Evolutionary conservation across 805 yeast genomes (phyloP).

Genomic region (Nakazawaea wyomingensis): DNA sequence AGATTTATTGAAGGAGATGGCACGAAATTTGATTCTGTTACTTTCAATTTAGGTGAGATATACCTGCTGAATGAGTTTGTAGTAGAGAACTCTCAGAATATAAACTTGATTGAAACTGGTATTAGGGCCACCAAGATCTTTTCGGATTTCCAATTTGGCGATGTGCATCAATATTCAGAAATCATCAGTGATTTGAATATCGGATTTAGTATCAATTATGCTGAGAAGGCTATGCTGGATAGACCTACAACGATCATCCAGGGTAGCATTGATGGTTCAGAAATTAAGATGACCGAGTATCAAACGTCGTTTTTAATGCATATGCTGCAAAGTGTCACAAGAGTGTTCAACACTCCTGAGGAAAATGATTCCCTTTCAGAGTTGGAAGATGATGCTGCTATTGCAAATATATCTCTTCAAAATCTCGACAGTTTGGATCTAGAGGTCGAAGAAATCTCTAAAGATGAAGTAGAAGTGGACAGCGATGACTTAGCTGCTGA

Average conservation of each 20-base stretch:
- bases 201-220: conserved; percentile 51
- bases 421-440: conserved; percentile 12
- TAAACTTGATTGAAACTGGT: conserved; percentile 63
- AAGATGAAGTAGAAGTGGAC: conserved; percentile 19
- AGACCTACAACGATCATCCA: conserved; percentile 45
- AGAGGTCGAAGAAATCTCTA: background rate
- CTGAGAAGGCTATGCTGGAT: conserved; percentile 31
- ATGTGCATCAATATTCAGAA: conserved; percentile 46
- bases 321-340: conserved; percentile 50
- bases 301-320: conserved; percentile 57
- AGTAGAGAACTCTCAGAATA: conserved; percentile 21
- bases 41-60: conserved; percentile 78
- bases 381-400: conserved; percentile 57
- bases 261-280: conserved; percentile 60
- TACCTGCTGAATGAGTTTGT: conserved; percentile 60
- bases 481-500: conserved; percentile 21
- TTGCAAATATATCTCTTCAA: conserved; percentile 49
- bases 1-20: conserved; percentile 36
- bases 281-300: conserved; percentile 63
- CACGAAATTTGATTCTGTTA: conserved; percentile 52
- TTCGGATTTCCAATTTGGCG: conserved; percentile 51
- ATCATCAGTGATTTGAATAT: conserved; percentile 65
- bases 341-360: conserved; percentile 43
- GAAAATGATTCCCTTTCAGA: conserved; percentile 34
- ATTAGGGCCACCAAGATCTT: conserved; percentile 65